Evolutionary conservation across 108 stramenopile genomes (phyloP).

Genomic region (Nannochloropsis salina): DNA sequence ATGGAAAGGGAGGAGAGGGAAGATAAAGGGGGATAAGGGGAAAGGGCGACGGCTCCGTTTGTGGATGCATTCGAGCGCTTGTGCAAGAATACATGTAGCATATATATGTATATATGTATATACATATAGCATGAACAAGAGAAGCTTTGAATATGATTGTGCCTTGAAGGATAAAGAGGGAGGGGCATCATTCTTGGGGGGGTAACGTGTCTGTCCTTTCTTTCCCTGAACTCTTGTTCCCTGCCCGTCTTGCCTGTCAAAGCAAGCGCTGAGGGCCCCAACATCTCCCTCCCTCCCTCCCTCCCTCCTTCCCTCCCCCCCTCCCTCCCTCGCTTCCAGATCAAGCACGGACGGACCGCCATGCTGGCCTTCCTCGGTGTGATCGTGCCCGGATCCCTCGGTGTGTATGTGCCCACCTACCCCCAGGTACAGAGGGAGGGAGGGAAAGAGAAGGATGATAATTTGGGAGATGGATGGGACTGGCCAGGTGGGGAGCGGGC

Average conservation of each 20-base stretch:
- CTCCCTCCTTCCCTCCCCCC: conserved; percentile 13
- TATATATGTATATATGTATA: too few species aligned
- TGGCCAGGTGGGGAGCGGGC: conserved; percentile 10
- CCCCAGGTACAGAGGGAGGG: neutral
- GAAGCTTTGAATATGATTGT: too few species aligned
- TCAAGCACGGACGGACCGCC: conserved; percentile 56
- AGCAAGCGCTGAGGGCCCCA: too few species aligned
- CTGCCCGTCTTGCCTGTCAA: too few species aligned
- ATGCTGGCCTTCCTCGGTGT: conserved; percentile 54
- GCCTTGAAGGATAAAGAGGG: too few species aligned
- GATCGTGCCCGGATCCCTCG: neutral
- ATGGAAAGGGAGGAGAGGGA: neutral
- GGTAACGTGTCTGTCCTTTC: too few species aligned
- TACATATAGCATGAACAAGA: too few species aligned
- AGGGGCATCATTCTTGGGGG: too few species aligned
- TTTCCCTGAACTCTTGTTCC: too few species aligned
- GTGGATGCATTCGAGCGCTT: too few species aligned
- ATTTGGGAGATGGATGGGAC: neutral
- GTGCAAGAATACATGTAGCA: too few species aligned
- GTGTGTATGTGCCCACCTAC: neutral
- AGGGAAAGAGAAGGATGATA: neutral
- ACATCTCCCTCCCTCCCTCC: neutral
- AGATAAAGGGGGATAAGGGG: neutral
- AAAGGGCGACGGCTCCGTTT: neutral
- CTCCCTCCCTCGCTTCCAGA: conserved; percentile 21